Percentiles rank a stretch among this genome's conserved stretches.
Conservation (phyloP, 2,329 filamentous ascomycete genomes). For the Colletotrichum euphorbiae region DNA sequence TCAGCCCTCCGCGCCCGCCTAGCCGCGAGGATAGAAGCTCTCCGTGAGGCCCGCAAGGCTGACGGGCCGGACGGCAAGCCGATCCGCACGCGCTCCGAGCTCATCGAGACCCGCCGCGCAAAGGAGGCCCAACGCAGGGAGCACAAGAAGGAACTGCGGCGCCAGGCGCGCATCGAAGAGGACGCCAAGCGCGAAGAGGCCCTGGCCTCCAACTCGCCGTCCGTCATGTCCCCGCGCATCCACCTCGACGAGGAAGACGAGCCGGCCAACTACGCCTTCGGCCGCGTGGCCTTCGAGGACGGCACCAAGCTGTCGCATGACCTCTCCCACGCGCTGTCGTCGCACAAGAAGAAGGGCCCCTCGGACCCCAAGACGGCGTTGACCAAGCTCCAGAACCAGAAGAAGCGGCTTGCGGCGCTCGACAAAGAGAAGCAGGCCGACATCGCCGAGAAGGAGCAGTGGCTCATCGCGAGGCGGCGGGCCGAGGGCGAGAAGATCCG, state of each 20-base stretch:
- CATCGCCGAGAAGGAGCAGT: conserved; percentile 92
- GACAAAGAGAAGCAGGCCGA: conserved; percentile 85
- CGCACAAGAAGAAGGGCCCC: conserved; percentile 79
- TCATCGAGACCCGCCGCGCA: conserved; percentile 88
- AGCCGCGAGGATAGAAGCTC: conserved; percentile 83
- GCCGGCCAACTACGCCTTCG: conserved; percentile 80
- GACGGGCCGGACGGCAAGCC: conserved; percentile 85
- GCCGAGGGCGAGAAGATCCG: conserved; percentile 90
- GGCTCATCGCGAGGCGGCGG: conserved; percentile 90
- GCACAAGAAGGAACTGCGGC: conserved; percentile 87
- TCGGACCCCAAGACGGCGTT: conserved; percentile 88
- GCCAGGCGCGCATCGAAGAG: conserved; percentile 83
- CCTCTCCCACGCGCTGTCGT: conserved; percentile 67
- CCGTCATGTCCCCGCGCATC: conserved; percentile 67
- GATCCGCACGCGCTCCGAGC: conserved; percentile 87
- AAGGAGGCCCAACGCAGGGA: conserved; percentile 89
- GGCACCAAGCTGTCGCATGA: conserved; percentile 83
- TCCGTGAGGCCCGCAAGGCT: conserved; percentile 88
- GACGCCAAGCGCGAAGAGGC: conserved; percentile 73
- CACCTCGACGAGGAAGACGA: conserved; percentile 56
- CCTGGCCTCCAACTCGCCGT: conserved; percentile 71
- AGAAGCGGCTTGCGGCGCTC: conserved; percentile 79
- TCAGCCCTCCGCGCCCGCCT: conserved; percentile 82
- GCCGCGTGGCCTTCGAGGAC: conserved; percentile 90
- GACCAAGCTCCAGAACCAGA: conserved; percentile 87